Evolutionary conservation across 192 early-diverging fungal species (phyloP), one percentile per base, ranked within the genome.

Genomic region (Funneliformis geosporum): DNA sequence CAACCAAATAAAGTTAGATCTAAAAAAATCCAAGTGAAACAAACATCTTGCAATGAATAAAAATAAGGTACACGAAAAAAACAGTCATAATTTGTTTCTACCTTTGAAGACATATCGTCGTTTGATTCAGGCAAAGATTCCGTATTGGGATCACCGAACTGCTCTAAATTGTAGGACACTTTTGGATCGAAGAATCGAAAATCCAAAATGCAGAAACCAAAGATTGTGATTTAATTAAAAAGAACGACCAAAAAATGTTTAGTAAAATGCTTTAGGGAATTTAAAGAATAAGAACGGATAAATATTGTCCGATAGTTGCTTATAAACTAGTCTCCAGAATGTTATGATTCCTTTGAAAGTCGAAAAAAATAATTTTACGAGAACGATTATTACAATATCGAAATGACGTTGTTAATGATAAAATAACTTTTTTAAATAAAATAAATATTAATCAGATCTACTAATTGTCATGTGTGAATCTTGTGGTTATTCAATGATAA

Each of bases 51-150:
- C 64, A 38, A 66, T 25, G 33, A 25, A 39, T 40, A 39, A 42
- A 14, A 70, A 40, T 8, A 28, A 27, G 10, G 14, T 10, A 11
- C 9, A 60, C 11, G 50, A 23, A 43, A 55, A 27, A 38, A 27
- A 46, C 23, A 8, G 7, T 14, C 21, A 4, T 74, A 28, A 25
- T 11, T 27, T 55, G 50, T 55, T 27, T 12, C 46, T 66, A 77
- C 75, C 75, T 77, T 77, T 62, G 75, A 77, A 65, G 75, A 77
- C 75, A 77, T 77, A 39, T 42, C 12, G 66, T 68, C 66, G 33
- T 21, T 68, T 68, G 66, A 21, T 68, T 39, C 50, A 55, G 50
- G 10, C 21, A 68, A 39, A 4, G 38, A 38, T 38, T 38, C 27
- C 66, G 66, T 27, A 68, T 4, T 55, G 40, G 38, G 66, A 8